Evolutionary conservation across 345 rosid species (phyloP).

Genomic region (Pugionium cornutum): DNA sequence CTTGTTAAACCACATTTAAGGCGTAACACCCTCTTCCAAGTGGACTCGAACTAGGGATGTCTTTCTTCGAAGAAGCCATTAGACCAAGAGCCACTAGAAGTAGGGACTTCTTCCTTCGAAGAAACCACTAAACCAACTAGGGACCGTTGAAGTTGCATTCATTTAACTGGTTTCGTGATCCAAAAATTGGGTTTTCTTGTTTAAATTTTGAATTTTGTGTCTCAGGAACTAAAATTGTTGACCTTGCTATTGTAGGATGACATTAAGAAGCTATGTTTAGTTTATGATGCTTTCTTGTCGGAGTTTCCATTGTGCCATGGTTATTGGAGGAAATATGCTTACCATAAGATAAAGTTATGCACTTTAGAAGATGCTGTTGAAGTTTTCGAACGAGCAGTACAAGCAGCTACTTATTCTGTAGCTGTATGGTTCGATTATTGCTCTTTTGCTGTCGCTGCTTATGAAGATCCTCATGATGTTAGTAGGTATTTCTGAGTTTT

Average conservation of each 20-base stretch:
- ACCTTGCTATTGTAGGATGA: slow-evolving; percentile 60
- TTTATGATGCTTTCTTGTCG: slow-evolving; percentile 74
- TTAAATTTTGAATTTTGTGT: neutral
- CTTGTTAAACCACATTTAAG: too few species aligned
- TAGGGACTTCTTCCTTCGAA: too few species aligned
- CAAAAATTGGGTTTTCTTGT: neutral
- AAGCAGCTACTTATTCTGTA: slow-evolving; percentile 70
- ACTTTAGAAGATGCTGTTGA: slow-evolving; percentile 59
- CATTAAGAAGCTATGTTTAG: slow-evolving; percentile 54
- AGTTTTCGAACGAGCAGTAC: slow-evolving; percentile 72
- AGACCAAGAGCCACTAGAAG: too few species aligned
- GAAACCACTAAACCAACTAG: too few species aligned
- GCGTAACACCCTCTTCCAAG: too few species aligned
- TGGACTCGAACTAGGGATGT: too few species aligned
- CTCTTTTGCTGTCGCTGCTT: slow-evolving; percentile 52
- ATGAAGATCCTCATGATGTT: slow-evolving; percentile 69
- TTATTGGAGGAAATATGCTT: slow-evolving; percentile 84
- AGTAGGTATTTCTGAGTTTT: slow-evolving; percentile 56
- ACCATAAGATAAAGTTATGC: slow-evolving; percentile 57
- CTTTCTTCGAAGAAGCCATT: too few species aligned
- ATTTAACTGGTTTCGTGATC: neutral
- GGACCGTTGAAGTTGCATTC: too few species aligned
- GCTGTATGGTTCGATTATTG: slow-evolving; percentile 80
- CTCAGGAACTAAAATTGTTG: neutral
- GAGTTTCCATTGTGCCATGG: slow-evolving; percentile 84